These are phyloP conservation scores for Ilyonectria sp. DNA, from an alignment of 2,329 filamentous ascomycete species.

Conservation along the genomic window DNA sequence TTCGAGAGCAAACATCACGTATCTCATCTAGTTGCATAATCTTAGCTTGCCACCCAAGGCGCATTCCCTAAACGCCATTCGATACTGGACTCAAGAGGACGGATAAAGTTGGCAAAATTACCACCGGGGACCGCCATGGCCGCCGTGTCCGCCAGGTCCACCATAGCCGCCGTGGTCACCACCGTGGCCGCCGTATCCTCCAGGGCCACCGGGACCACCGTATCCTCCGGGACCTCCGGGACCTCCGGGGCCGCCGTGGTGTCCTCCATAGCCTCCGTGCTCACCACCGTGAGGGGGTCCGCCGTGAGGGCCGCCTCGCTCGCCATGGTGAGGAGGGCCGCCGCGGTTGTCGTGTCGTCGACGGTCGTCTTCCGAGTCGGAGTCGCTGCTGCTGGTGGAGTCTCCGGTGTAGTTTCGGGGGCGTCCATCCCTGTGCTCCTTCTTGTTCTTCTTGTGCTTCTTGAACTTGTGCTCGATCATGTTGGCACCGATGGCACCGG, in stretches of 20 bases:
- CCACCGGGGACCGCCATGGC: slow-evolving; percentile 16
- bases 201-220: not conserved
- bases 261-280: not conserved
- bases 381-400: slow-evolving; percentile 46
- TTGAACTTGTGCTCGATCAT: slow-evolving; percentile 58
- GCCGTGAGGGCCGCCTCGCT: not conserved
- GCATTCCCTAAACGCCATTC: not conserved
- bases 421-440: slow-evolving; percentile 42
- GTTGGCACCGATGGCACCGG: slow-evolving; percentile 66
- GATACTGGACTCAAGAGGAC: not conserved
- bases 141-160: slow-evolving; percentile 2
- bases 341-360: slow-evolving; percentile 6
- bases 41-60: not conserved
- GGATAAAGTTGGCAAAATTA: not conserved
- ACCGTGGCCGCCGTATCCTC: not conserved
- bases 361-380: slow-evolving; percentile 41
- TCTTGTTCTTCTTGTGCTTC: slow-evolving; percentile 48
- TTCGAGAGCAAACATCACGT: not conserved
- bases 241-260: slow-evolving; percentile 8
- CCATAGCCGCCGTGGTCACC: not conserved
- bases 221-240: slow-evolving; percentile 2
- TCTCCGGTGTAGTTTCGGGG: slow-evolving; percentile 37
- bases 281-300: slow-evolving; percentile 10
- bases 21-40: not conserved
- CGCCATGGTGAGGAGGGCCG: not conserved